Evolutionary conservation across 129 eudicot species (phyloP).

Genomic region (Lactuca saligna): DNA sequence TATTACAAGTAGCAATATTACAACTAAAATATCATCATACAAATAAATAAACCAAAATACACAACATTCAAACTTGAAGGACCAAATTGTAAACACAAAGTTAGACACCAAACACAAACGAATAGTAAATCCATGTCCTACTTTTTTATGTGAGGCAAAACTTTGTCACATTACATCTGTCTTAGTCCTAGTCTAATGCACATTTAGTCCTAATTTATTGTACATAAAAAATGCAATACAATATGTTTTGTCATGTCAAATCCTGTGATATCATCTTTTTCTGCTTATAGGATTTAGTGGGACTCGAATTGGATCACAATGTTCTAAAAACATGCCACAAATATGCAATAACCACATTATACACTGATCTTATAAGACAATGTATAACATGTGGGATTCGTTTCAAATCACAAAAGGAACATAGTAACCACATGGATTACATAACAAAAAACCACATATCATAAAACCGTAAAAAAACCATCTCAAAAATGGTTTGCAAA

Average conservation of each 20-base stretch:
- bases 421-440: conserved; percentile 95
- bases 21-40: too few relatives aligned
- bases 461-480: conserved; percentile 76
- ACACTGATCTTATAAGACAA: conserved; percentile 81
- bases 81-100: too few relatives aligned
- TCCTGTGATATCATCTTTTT: background rate
- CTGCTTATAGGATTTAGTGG: conserved; percentile 66
- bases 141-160: too few relatives aligned
- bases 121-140: background rate
- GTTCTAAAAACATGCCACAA: conserved; percentile 75
- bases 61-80: too few relatives aligned
- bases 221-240: background rate
- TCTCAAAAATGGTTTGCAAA: conserved; percentile 91
- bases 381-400: conserved; percentile 93
- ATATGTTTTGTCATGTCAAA: background rate
- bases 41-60: too few relatives aligned
- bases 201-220: too few relatives aligned
- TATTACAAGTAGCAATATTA: too few relatives aligned
- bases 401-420: conserved; percentile 83
- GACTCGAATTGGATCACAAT: conserved; percentile 76
- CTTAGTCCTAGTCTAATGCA: too few relatives aligned
- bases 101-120: too few relatives aligned
- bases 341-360: conserved; percentile 64
- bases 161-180: too few relatives aligned
- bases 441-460: conserved; percentile 76